A percentile compares a stretch with the other conserved stretches of the same genome.
These are phyloP conservation scores for Balansia obtecta DNA, from an alignment of 2,329 filamentous ascomycete genomes.

Conservation along the genomic window DNA sequence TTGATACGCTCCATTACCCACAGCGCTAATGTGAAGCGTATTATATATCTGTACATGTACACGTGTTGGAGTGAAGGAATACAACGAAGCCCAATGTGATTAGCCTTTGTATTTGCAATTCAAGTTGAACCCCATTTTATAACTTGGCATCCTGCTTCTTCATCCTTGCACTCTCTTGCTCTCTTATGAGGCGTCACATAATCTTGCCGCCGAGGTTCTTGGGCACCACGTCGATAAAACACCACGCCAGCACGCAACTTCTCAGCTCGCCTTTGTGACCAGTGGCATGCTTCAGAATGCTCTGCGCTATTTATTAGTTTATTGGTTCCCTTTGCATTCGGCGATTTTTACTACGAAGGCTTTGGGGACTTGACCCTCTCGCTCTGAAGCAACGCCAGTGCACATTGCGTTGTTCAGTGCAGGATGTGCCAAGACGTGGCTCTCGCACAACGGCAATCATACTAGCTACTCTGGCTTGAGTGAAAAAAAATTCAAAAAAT, in stretches of 20 bases:
- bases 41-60: too few relatives aligned
- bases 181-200: slow-evolving; percentile 35
- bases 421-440: slow-evolving; percentile 23
- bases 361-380: slow-evolving; percentile 44
- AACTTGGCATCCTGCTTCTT: slow-evolving; percentile 1
- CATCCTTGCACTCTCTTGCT: slow-evolving; percentile 14
- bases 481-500: too few relatives aligned
- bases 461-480: too few relatives aligned
- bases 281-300: slow-evolving; percentile 5
- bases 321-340: slow-evolving; percentile 5
- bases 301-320: slow-evolving; percentile 8
- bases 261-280: slow-evolving; percentile 23
- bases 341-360: slow-evolving; percentile 43
- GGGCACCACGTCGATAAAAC: slow-evolving; percentile 43
- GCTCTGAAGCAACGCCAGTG: slow-evolving; percentile 40
- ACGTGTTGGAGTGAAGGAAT: neutral
- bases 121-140: neutral
- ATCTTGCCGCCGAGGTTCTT: slow-evolving; percentile 50
- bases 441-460: too few relatives aligned
- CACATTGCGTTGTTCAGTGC: slow-evolving; percentile 49
- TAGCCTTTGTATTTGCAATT: neutral
- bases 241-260: slow-evolving; percentile 35
- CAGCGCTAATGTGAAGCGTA: too few relatives aligned
- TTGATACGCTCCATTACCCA: too few relatives aligned
- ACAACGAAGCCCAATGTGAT: neutral